A percentile compares a stretch with the other conserved stretches of the same genome.
Evolutionary conservation across 2,329 filamentous ascomycete genomes (phyloP).

Genomic region (Colletotrichum gigasporum): DNA sequence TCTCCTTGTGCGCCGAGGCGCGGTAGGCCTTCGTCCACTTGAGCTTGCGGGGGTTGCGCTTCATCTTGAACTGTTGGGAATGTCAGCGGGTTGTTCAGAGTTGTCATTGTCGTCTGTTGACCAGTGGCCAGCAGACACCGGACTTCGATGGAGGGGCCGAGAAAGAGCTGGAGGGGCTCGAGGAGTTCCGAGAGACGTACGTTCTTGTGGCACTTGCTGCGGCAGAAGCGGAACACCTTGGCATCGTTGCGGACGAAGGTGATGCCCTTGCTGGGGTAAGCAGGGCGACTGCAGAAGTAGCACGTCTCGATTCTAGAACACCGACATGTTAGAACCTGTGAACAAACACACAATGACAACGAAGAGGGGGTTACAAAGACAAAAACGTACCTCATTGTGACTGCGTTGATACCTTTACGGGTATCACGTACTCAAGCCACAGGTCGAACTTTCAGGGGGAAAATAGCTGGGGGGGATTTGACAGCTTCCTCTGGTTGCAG

Average conservation of each 20-base stretch:
- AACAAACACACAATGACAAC: background rate
- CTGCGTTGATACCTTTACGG: conserved; percentile 25
- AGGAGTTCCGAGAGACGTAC: conserved; percentile 42
- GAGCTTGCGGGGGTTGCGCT: conserved; percentile 95
- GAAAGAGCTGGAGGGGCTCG: too few species aligned
- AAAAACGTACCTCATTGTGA: conserved; percentile 32
- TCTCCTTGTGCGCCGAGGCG: conserved; percentile 77
- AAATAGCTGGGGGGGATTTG: background rate
- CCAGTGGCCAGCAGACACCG: too few species aligned
- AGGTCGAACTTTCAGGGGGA: background rate
- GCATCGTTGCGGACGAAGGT: conserved; percentile 53
- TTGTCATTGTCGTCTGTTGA: too few species aligned
- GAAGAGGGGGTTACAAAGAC: background rate
- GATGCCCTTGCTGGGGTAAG: conserved; percentile 63
- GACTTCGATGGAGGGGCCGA: too few species aligned
- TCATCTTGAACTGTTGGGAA: conserved; percentile 82
- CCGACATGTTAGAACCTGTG: conserved; percentile 1
- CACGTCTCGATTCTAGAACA: conserved; percentile 52
- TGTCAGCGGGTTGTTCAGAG: background rate
- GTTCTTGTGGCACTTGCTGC: conserved; percentile 69
- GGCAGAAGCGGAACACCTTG: conserved; percentile 67
- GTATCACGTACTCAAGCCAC: conserved; percentile 25
- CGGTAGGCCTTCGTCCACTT: conserved; percentile 98
- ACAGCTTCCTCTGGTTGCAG: conserved; percentile 25
- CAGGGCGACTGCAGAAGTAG: conserved; percentile 58